phyloP scores from a whole-genome alignment of 805 yeast species.

The Candida nemodendra region DNA sequence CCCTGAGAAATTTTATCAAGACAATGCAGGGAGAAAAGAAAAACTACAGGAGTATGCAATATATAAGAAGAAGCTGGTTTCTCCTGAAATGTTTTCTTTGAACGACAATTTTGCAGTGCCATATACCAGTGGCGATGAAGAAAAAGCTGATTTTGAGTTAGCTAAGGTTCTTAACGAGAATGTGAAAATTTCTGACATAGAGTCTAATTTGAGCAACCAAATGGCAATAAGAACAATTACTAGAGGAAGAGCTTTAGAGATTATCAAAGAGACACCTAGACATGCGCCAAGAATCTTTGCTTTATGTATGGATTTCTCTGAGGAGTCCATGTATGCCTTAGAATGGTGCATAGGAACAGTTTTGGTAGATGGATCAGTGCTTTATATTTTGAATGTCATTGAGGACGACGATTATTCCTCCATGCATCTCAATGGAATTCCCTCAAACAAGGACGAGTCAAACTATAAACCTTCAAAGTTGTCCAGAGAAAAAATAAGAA shows the following conservation, averaged over 20 bases:
- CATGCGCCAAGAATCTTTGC: constrained; percentile 56
- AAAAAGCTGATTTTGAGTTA: constrained; percentile 57
- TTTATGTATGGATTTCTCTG: constrained; percentile 77
- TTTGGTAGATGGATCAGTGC: constrained; percentile 75
- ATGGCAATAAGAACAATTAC: constrained; percentile 70
- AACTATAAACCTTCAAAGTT: constrained; percentile 17
- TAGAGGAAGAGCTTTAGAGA: constrained; percentile 61
- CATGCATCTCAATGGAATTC: constrained; percentile 36
- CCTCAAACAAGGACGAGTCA: constrained; percentile 11
- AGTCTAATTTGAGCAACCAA: constrained; percentile 49
- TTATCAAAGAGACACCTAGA: constrained; percentile 24
- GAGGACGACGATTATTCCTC: constrained; percentile 42
- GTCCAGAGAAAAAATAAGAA: constrained; percentile 38
- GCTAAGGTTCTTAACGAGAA: constrained; percentile 54
- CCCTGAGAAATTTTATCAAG: constrained; percentile 50
- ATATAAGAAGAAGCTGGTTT: constrained; percentile 58
- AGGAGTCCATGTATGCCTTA: constrained; percentile 78
- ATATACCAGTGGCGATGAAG: constrained; percentile 67
- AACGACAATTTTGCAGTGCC: constrained; percentile 43
- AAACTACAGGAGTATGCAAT: constrained; percentile 57
- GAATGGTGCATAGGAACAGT: constrained; percentile 90
- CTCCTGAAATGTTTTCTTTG: constrained; percentile 45
- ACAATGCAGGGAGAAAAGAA: constrained; percentile 45
- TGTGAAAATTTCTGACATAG: constrained; percentile 54
- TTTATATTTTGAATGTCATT: constrained; percentile 66